Base-by-base conservation (phyloP, 768 basidiomycete genomes). In the Leccinum subgranulosum region DNA sequence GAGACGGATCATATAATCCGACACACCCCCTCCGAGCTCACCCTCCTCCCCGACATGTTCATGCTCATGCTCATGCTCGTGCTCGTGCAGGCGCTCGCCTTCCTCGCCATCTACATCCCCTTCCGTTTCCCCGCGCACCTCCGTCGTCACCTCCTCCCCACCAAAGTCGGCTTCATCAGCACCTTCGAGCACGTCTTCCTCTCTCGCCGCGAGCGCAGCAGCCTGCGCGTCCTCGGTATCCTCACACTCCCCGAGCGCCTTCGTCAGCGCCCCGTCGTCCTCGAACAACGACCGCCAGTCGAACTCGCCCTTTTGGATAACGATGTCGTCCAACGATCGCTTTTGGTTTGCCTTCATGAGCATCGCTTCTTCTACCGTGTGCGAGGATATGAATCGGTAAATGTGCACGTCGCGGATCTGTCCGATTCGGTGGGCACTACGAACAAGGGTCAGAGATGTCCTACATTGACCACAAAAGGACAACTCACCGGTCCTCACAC, bases 321-420 rank as follows among this genome's bases (percentile, higher is more conserved):
- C 93, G 51, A 97, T 79, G 58, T 84, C 87, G 69, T 97, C 93
- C 56, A 98, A 77, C 9, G 88, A 85, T 51, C 94, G 87, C 73
- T 98, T 98, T 76, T 98, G 95, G 64, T 98, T 95, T n/a, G 95
- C 95, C 71, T 96, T 97, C 60, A 88, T 87, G 31, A 98, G 82
- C 84, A 98, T 90, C 52, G 94, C 92, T 73, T 98, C 95, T 73
- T 98, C 95, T 31, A 98, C 93, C 0, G 95, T 95, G 72, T 90
- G 82, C 57, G 84, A 79, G 10, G 92, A 92, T 49, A 98, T 86
- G 69, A 98, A 93, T 17, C 95, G 88, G 73, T 96, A 97, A 64
- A 98, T 95, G 69, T 97, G 92, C 9, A 98, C 95, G 67, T 94
- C 92, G 50, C 92, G 90, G 58, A 93, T 93, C 71, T 98, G 96